Conservation (phyloP, 768 basidiomycete genomes). For the Calocera cornea region DNA sequence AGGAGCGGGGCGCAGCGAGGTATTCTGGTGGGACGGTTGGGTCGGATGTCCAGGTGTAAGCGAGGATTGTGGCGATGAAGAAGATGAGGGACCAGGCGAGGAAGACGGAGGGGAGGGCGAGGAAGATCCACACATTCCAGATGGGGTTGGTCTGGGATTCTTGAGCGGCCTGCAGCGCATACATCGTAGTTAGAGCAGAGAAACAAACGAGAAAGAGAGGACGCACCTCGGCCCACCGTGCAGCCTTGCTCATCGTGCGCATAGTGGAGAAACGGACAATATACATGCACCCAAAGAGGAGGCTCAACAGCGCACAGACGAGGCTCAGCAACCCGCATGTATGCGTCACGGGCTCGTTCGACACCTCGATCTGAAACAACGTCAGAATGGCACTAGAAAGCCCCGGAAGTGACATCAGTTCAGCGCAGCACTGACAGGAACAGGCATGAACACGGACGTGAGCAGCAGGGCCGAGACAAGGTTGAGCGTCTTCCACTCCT, state of each 20-base stretch:
- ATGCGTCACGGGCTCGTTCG: constrained; percentile 46
- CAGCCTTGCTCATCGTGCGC: constrained; percentile 57
- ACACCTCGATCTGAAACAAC: constrained; percentile 47
- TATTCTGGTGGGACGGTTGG: not conserved
- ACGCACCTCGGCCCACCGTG: constrained; percentile 57
- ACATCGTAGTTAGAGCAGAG: not conserved
- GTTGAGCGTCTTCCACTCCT: constrained; percentile 67
- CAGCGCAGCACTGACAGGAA: not conserved
- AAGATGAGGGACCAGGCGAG: constrained; percentile 38
- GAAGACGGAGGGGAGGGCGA: constrained; percentile 57
- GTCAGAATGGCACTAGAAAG: constrained; percentile 56
- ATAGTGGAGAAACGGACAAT: constrained; percentile 59
- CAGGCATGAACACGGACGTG: constrained; percentile 28
- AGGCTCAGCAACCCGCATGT: constrained; percentile 51
- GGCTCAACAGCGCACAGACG: constrained; percentile 52
- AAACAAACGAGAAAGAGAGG: not conserved
- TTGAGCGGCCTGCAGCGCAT: constrained; percentile 40
- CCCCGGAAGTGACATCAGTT: not conserved
- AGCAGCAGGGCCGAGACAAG: constrained; percentile 50
- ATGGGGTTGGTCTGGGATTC: constrained; percentile 33
- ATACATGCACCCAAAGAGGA: constrained; percentile 60
- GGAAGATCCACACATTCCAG: constrained; percentile 59
- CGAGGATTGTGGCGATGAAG: not conserved
- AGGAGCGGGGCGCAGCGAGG: not conserved
- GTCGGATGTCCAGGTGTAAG: constrained; percentile 1